These are phyloP conservation scores for Mortierella sp. DNA, from an alignment of 371 early-diverging fungal genomes.

Conservation along the genomic window DNA sequence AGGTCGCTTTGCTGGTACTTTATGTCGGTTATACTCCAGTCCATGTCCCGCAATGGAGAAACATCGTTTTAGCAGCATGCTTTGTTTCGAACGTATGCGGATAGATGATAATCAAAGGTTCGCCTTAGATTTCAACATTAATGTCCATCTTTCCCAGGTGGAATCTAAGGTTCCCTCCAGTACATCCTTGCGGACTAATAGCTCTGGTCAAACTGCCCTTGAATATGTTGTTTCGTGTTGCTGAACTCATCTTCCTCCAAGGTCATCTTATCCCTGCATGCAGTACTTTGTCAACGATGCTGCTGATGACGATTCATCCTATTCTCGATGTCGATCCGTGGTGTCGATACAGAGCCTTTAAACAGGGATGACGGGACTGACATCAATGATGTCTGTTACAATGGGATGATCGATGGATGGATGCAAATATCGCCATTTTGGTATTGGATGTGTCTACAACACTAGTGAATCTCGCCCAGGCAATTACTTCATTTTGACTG, in stretches of 20 bases:
- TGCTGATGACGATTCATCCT: background rate
- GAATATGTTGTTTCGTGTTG: background rate
- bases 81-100: background rate
- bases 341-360: background rate
- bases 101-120: slow-evolving; percentile 3
- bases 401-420: slow-evolving; percentile 21
- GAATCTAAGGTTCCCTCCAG: background rate
- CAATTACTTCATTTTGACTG: slow-evolving; percentile 32
- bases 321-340: background rate
- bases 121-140: slow-evolving; percentile 6
- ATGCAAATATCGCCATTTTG: slow-evolving; percentile 6
- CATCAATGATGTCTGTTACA: background rate
- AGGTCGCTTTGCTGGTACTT: background rate
- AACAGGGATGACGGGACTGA: background rate
- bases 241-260: background rate
- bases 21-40: background rate
- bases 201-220: no score
- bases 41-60: background rate
- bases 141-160: background rate
- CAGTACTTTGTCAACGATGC: background rate
- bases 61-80: background rate
- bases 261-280: background rate
- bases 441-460: background rate
- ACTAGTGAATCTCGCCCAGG: background rate
- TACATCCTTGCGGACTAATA: background rate